These are phyloP conservation scores for Paralagenidium karlingii DNA, from an alignment of 352 stramenopile species.

Conservation along the genomic window DNA sequence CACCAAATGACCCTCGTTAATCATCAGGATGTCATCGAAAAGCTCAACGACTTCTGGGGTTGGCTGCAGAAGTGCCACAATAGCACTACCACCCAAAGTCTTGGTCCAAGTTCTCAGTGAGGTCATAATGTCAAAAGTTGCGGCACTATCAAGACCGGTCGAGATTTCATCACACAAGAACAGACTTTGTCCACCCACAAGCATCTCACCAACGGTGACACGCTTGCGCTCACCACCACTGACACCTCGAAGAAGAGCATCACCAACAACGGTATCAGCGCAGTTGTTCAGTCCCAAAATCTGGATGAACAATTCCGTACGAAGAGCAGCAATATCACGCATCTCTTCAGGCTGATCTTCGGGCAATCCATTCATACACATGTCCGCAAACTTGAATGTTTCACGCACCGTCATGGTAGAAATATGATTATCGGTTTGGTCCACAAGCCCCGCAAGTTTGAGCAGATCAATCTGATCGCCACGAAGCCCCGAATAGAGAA, in stretches of 20 bases:
- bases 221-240: constrained; percentile 84
- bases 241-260: constrained; percentile 81
- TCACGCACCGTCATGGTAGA: constrained; percentile 88
- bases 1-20: constrained; percentile 88
- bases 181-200: constrained; percentile 55
- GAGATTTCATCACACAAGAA: constrained; percentile 88
- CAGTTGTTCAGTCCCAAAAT: constrained; percentile 83
- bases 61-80: constrained; percentile 39
- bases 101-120: constrained; percentile 34
- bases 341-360: constrained; percentile 56
- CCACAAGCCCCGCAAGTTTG: constrained; percentile 52
- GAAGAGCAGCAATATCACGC: constrained; percentile 47
- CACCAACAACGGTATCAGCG: constrained; percentile 86
- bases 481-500: constrained; percentile 21
- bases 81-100: constrained; percentile 15
- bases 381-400: constrained; percentile 89
- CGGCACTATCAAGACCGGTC: constrained; percentile 87
- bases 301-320: constrained; percentile 57
- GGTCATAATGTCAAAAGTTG: constrained; percentile 87
- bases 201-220: constrained; percentile 89
- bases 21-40: constrained; percentile 93
- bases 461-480: constrained; percentile 35
- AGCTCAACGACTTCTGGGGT: constrained; percentile 88
- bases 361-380: constrained; percentile 55
- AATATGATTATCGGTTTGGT: constrained; percentile 81